Conservation (phyloP, 169 alveolate genomes). For the Eimeria acervulina region DNA sequence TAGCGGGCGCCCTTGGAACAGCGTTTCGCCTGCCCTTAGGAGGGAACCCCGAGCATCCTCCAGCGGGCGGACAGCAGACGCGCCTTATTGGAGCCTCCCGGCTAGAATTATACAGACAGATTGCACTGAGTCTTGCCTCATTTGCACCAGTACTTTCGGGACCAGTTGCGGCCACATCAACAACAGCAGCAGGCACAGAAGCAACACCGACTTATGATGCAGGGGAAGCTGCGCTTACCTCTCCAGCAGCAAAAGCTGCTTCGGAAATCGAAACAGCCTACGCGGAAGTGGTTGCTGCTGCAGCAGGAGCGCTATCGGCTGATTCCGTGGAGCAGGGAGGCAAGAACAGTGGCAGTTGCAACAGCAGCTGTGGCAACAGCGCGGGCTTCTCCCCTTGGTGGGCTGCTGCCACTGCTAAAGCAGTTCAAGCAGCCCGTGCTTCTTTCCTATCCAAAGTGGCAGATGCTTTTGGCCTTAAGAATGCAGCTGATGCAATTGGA, state of each 20-base stretch:
- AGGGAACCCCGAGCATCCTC: neutral
- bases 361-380: neutral
- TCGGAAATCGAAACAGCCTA: slow-evolving; percentile 44
- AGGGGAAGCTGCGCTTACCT: slow-evolving; percentile 4
- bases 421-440: slow-evolving; percentile 57
- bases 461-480: slow-evolving; percentile 47
- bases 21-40: neutral
- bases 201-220: neutral
- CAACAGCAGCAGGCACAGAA: neutral
- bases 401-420: slow-evolving; percentile 1
- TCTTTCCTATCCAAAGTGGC: slow-evolving; percentile 68
- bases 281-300: slow-evolving; percentile 18
- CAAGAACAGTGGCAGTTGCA: slow-evolving; percentile 8
- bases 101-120: neutral
- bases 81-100: neutral
- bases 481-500: slow-evolving; percentile 32
- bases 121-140: neutral
- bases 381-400: slow-evolving; percentile 1
- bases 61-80: neutral
- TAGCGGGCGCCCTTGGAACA: neutral
- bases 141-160: neutral
- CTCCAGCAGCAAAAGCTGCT: slow-evolving; percentile 61
- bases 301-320: slow-evolving; percentile 28
- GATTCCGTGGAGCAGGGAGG: neutral
- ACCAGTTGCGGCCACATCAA: neutral